Evolutionary conservation across 805 yeast species (phyloP).

Genomic region (Metschnikowia lunata): DNA sequence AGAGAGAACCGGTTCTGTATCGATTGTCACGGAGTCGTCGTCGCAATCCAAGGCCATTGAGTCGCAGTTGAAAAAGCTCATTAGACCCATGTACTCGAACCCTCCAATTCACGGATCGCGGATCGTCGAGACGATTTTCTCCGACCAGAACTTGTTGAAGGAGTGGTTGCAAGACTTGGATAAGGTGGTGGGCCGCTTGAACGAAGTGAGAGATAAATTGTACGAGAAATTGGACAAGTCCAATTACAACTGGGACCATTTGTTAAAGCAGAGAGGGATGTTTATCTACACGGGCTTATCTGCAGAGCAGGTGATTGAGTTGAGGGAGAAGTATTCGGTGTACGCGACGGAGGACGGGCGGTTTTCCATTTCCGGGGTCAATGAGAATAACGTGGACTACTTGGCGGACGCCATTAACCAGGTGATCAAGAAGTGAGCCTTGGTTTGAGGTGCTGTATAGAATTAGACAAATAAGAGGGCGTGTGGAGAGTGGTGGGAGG

Average conservation of each 20-base stretch:
- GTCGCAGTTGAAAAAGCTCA: conserved; percentile 78
- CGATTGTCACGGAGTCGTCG: conserved; percentile 54
- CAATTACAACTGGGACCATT: conserved; percentile 77
- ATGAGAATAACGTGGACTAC: conserved; percentile 71
- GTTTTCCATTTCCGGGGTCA: conserved; percentile 85
- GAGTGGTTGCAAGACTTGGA: conserved; percentile 83
- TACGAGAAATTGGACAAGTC: conserved; percentile 59
- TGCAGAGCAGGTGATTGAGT: conserved; percentile 62
- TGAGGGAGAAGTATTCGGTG: conserved; percentile 69
- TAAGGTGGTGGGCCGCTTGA: conserved; percentile 74
- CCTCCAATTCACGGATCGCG: conserved; percentile 95
- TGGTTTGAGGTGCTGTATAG: neutral
- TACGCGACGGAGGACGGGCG: conserved; percentile 91
- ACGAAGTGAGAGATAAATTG: conserved; percentile 62
- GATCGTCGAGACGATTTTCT: conserved; percentile 74
- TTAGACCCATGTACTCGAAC: conserved; percentile 85
- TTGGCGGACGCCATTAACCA: conserved; percentile 58
- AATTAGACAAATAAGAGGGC: neutral
- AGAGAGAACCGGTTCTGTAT: conserved; percentile 72
- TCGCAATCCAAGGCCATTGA: conserved; percentile 52
- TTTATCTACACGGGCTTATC: conserved; percentile 85
- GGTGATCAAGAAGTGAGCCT: conserved; percentile 35
- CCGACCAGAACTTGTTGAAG: conserved; percentile 50
- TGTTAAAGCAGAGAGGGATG: conserved; percentile 92
- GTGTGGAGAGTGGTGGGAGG: too few relatives aligned